Evolutionary conservation across 2,329 filamentous ascomycete species (phyloP), one percentile per base, ranked within the genome.

Genomic region (Sporothrix brasiliensis): DNA sequence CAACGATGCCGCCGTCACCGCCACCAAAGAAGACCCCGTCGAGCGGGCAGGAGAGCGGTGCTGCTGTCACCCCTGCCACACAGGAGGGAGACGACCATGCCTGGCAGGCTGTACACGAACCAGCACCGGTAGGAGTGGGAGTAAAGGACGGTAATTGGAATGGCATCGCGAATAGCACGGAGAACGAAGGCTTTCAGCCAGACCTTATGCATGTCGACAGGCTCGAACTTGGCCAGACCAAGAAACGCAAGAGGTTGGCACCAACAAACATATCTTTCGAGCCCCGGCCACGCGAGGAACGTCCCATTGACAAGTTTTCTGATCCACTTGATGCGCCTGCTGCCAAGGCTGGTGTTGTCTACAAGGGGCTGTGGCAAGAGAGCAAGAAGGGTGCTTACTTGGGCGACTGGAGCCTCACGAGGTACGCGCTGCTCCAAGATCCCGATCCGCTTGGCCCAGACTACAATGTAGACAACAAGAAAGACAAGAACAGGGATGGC

Each of bases 351-450:
- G 16, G 39, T 16, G 27, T 5, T 9, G n/a, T 13, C n/a, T 7
- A 60, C 1, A 53, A 70, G 0, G 14, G 39, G 11, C 7, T 72
- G 9, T 74, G 73, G 73, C 65, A 69, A 7, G 10, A 52, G 1
- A 73, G 72, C 30, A 19, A 61, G 0, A 34, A 16, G 2, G 74
- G 72, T 44, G 77, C 79, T 3, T 83, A 83, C 65, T 73, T 83
- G 2, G 81, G 82, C 2, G 68, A 73, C 5, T 78, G 77, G 6
- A 76, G 72, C 4, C 72, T 83, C 16, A 52, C 72, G 0, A 27
- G 50, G 39, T 58, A 72, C 4, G 65, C 58, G 3, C 13, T 76
- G 13, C 19, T 76, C 21, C 58, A 68, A 11, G 66, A 3, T 7
- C 16, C 9, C 1, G 71, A 74, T 19, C 72, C 71, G 1, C 54